Conservation (phyloP, 2,329 filamentous ascomycete genomes). For the Dactylellina haptotyla region DNA sequence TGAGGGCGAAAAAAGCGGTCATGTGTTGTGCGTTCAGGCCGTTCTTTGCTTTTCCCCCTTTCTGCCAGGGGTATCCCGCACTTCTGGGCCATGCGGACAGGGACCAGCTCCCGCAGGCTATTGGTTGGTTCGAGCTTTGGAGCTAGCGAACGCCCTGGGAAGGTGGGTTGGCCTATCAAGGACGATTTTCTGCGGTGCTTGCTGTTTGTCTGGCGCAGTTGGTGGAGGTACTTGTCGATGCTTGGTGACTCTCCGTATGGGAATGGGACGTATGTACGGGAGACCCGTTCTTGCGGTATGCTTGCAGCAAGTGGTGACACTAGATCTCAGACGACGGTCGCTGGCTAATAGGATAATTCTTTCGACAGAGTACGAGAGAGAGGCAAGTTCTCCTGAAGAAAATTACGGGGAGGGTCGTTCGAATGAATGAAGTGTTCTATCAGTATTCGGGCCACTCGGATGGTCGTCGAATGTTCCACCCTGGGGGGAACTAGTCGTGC, state of each 20-base stretch:
- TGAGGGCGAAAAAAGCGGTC: constrained; percentile 14
- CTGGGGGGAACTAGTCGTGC: constrained; percentile 13
- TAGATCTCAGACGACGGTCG: neutral
- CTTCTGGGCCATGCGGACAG: constrained; percentile 47
- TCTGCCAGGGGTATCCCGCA: constrained; percentile 54
- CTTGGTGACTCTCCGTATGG: constrained; percentile 9
- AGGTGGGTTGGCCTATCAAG: constrained; percentile 43
- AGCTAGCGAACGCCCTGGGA: constrained; percentile 51
- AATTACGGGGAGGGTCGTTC: neutral
- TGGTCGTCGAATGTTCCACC: neutral
- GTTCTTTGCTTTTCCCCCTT: constrained; percentile 31
- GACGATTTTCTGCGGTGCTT: constrained; percentile 4
- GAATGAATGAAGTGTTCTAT: neutral
- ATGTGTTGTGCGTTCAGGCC: constrained; percentile 51
- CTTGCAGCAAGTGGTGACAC: neutral
- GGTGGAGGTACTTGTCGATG: constrained; percentile 25
- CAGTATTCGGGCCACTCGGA: neutral
- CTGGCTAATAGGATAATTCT: constrained; percentile 17
- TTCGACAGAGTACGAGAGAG: neutral
- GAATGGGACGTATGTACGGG: constrained; percentile 20
- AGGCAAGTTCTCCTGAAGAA: neutral
- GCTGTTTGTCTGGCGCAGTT: constrained; percentile 30
- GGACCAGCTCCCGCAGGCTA: constrained; percentile 43
- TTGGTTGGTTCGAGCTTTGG: constrained; percentile 46
- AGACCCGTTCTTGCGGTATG: neutral